Conservation (phyloP, 768 basidiomycete species). For the Zangia roseola region DNA sequence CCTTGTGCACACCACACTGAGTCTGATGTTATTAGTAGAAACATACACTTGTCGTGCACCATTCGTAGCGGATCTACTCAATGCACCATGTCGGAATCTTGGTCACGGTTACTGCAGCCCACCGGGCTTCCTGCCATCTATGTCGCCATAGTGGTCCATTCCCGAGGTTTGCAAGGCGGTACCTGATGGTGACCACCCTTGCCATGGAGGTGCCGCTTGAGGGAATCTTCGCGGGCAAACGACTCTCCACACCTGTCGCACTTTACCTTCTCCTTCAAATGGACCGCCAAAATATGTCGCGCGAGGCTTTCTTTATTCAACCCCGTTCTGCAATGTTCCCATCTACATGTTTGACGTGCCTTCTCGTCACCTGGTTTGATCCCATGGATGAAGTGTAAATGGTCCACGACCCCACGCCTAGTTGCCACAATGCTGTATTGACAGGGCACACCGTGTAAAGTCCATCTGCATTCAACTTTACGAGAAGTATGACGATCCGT, state of each 20-base stretch:
- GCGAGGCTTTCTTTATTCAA: constrained; percentile 31
- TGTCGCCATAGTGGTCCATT: not conserved
- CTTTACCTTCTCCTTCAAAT: constrained; percentile 13
- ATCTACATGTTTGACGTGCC: constrained; percentile 12
- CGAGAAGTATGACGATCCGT: not conserved
- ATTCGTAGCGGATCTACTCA: not conserved
- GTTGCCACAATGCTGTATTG: not conserved
- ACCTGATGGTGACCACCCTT: constrained; percentile 17
- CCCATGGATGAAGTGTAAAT: constrained; percentile 13
- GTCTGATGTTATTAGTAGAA: too few species aligned
- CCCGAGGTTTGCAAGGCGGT: not conserved
- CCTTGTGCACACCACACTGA: too few species aligned
- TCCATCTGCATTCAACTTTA: constrained; percentile 14
- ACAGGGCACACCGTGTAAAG: constrained; percentile 6
- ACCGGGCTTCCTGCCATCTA: not conserved
- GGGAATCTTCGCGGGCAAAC: constrained; percentile 31
- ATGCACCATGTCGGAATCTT: not conserved
- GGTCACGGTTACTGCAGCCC: not conserved
- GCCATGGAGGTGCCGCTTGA: constrained; percentile 22
- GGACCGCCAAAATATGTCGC: constrained; percentile 28
- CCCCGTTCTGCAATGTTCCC: constrained; percentile 14
- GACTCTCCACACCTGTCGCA: constrained; percentile 16
- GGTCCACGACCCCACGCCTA: constrained; percentile 17
- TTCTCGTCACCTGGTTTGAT: constrained; percentile 20
- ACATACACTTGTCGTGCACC: not conserved